Base-by-base conservation (phyloP, 768 basidiomycete genomes). In the Suillus plorans region DNA sequence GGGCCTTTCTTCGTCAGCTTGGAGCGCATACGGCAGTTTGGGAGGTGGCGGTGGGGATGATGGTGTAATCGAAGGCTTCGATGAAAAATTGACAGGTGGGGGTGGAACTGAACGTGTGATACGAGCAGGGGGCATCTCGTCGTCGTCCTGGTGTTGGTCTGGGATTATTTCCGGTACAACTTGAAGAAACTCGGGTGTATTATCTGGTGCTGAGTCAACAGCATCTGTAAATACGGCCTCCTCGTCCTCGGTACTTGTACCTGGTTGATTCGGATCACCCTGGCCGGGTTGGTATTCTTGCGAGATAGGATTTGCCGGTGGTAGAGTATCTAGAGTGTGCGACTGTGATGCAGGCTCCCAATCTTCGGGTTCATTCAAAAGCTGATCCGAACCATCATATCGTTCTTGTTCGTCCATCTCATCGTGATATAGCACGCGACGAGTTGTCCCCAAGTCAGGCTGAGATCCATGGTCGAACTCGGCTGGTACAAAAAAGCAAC, bases 51-150 rank as follows among this genome's bases (percentile, higher is more conserved):
- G 45, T 5, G 74, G 68, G 1, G 69, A 69, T 1, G 64, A 47
- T 3, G 71, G 68, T 7, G 68, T 55, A 0, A 65, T 60, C 4
- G 36, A 50, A 31, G 72, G 70, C 44, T 68, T 71, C 10, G 76
- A 70, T n/a, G 57, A 45, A 34, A 73, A 37, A 59, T 70, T 72
- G 28, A 72, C 72, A 0, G 79, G 79, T 22, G 79, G 76, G 0
- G 77, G 72, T 0, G 76, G 80, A 60, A 74, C 67, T 0, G 72
- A 71, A 60, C 73, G 74, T 16, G 68, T 73, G 34, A 76, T 69
- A 56, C 73, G 78, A 8, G 78, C 71, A 4, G 76, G 73, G 4
- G 72, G 70, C 68, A 75, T 69, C 56, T 74, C 71, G 65, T 68
- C 68, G 61, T 72, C 72, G 47, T 67, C 69, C 25, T 64, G 64